phyloP scores from a whole-genome alignment of 2,329 filamentous ascomycete genomes.

The Biscogniauxia sp. region DNA sequence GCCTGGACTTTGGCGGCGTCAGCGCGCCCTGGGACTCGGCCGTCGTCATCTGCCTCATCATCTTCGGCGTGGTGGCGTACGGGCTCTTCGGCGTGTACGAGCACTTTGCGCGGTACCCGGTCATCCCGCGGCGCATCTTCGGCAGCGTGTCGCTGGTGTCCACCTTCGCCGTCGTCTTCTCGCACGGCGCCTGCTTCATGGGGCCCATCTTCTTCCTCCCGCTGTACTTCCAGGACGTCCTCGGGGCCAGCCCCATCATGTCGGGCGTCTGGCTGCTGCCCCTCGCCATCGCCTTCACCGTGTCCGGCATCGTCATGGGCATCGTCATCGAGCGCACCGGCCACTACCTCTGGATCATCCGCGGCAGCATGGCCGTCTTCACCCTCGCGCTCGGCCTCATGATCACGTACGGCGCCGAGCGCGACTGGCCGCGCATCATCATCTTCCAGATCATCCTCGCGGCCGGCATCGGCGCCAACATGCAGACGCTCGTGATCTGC shows the following conservation, averaged over 20 bases:
- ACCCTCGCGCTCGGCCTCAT: conserved; percentile 45
- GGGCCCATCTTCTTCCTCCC: conserved; percentile 69
- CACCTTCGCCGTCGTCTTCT: conserved; percentile 45
- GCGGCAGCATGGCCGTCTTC: conserved; percentile 42
- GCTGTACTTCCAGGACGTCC: conserved; percentile 69
- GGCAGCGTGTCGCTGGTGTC: conserved; percentile 54
- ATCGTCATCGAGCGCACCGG: conserved; percentile 41
- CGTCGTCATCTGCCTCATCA: conserved; percentile 59
- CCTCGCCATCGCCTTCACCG: conserved; percentile 38
- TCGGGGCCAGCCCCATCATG: conserved; percentile 57
- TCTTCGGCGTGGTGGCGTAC: conserved; percentile 54
- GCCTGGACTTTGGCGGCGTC: conserved; percentile 67
- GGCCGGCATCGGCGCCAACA: conserved; percentile 50
- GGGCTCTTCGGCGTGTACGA: conserved; percentile 59
- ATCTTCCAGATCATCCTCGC: conserved; percentile 44
- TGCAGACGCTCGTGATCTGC: conserved; percentile 53
- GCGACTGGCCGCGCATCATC: conserved; percentile 32
- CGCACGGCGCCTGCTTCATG: conserved; percentile 59
- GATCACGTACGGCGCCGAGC: conserved; percentile 46
- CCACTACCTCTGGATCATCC: conserved; percentile 45
- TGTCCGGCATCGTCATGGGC: conserved; percentile 29
- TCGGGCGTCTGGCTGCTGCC: conserved; percentile 63
- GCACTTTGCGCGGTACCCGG: conserved; percentile 60
- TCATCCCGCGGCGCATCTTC: conserved; percentile 68
- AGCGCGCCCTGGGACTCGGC: conserved; percentile 60